Evolutionary conservation across 176 grass and related monocot species (phyloP).

Genomic region (Triticum aestivum): DNA sequence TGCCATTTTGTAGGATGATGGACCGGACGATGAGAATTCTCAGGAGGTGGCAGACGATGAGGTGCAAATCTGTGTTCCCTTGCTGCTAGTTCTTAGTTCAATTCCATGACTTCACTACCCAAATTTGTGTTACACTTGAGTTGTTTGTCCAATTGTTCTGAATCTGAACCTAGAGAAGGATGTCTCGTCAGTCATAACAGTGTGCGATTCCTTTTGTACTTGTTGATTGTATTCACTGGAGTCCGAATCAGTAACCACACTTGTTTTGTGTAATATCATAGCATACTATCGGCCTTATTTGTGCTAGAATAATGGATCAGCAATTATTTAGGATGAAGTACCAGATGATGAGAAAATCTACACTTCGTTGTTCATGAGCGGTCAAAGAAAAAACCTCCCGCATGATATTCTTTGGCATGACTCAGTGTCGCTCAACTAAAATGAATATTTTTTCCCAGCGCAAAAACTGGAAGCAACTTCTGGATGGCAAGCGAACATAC

Average conservation of each 20-base stretch:
- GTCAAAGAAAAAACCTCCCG: not conserved
- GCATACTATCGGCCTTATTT: not conserved
- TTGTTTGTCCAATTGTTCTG: not conserved
- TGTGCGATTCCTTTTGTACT: not conserved
- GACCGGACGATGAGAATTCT: not conserved
- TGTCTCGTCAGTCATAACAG: not conserved
- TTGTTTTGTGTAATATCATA: not conserved
- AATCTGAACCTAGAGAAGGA: not conserved
- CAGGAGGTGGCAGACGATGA: not conserved
- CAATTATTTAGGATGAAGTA: not conserved
- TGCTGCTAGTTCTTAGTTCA: not conserved
- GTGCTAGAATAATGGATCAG: not conserved
- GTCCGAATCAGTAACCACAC: not conserved
- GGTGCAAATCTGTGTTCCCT: not conserved
- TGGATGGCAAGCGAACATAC: constrained; percentile 6
- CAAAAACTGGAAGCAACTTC: not conserved
- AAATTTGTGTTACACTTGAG: not conserved
- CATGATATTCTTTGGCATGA: not conserved
- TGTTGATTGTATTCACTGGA: not conserved
- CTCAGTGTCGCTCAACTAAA: not conserved
- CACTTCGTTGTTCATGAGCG: not conserved
- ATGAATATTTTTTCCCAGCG: not conserved
- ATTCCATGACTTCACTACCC: not conserved
- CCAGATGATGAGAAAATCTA: not conserved
- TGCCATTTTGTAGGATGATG: not conserved